Conservation (phyloP, 148 eudicot genomes). For the Talinum fruticosum region DNA sequence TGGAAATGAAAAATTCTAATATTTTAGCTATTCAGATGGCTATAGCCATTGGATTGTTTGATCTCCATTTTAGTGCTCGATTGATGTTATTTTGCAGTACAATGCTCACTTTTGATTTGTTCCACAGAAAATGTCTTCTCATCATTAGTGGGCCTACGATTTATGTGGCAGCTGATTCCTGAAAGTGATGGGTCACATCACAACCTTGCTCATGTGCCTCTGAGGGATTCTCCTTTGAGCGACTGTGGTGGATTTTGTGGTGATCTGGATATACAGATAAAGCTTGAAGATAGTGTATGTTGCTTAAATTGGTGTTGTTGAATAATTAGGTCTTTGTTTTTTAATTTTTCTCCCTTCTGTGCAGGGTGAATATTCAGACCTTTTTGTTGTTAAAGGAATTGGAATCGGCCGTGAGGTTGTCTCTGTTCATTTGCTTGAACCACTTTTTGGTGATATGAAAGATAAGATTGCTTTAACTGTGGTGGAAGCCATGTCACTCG, state of each 20-base stretch:
- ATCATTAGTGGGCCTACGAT: conserved; percentile 83
- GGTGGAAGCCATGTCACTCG: conserved; percentile 92
- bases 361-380: conserved; percentile 80
- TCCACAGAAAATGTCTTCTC: conserved; percentile 85
- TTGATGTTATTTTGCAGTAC: background rate
- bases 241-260: conserved; percentile 93
- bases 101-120: conserved; percentile 25
- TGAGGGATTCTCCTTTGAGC: conserved; percentile 78
- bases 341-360: background rate
- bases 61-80: background rate
- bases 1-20: background rate
- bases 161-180: conserved; percentile 76
- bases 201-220: conserved; percentile 79
- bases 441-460: conserved; percentile 45
- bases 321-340: conserved; percentile 6
- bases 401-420: conserved; percentile 85
- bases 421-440: conserved; percentile 73
- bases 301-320: conserved; percentile 1
- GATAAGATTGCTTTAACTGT: conserved; percentile 82
- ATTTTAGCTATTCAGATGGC: background rate
- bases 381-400: conserved; percentile 75
- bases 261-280: conserved; percentile 73
- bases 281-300: conserved; percentile 76
- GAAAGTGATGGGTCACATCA: conserved; percentile 54
- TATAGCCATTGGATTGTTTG: background rate